Percentiles rank a stretch among this genome's conserved stretches.
Conservation (phyloP, 768 basidiomycete genomes). For the Leccinum variicolor region DNA sequence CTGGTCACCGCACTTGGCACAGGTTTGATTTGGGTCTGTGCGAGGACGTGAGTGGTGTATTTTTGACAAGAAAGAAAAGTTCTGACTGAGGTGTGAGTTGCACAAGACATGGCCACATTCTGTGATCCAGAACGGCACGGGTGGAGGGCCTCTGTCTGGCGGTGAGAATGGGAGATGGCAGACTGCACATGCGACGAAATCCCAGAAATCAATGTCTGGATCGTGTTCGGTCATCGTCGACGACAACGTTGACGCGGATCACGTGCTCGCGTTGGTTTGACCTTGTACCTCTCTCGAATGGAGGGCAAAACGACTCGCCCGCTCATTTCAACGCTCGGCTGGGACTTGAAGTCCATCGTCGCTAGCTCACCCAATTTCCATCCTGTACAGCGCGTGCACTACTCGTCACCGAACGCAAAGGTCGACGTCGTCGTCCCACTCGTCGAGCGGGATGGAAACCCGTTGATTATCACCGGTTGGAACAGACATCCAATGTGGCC, state of each 20-base stretch:
- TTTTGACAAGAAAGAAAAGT: neutral
- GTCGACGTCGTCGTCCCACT: conserved; percentile 33
- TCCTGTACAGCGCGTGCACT: conserved; percentile 36
- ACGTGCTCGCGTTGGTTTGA: conserved; percentile 10
- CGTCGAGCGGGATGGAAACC: conserved; percentile 51
- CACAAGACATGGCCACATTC: conserved; percentile 86
- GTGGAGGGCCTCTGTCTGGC: conserved; percentile 45
- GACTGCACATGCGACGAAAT: conserved; percentile 67
- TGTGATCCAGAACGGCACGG: conserved; percentile 83
- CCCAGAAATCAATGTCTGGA: conserved; percentile 64
- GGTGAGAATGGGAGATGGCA: conserved; percentile 67
- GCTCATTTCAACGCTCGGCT: conserved; percentile 42
- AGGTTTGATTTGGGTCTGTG: conserved; percentile 70
- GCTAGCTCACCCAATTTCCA: conserved; percentile 39
- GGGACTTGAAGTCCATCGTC: conserved; percentile 48
- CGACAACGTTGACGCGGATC: conserved; percentile 15
- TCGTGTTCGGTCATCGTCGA: conserved; percentile 11
- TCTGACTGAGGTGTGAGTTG: conserved; percentile 79
- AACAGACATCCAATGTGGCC: conserved; percentile 58
- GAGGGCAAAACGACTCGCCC: conserved; percentile 10
- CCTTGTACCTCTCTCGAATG: neutral
- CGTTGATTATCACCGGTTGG: conserved; percentile 63
- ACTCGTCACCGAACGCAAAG: conserved; percentile 26
- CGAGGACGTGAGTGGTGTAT: neutral
- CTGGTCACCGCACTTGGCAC: conserved; percentile 61